Evolutionary conservation across 306 rosid species (phyloP).

Genomic region (Lotus japonicus): DNA sequence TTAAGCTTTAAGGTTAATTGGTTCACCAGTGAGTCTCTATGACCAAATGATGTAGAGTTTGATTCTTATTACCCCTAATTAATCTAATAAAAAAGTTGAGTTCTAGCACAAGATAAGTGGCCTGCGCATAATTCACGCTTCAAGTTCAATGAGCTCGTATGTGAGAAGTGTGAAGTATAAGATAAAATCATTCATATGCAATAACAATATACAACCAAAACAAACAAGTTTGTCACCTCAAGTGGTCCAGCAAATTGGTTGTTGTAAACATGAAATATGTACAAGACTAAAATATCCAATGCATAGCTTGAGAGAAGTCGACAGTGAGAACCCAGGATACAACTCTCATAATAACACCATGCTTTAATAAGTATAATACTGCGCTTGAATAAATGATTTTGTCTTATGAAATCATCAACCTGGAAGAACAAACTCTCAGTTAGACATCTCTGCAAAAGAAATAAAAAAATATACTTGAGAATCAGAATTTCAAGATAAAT

Average conservation of each 20-base stretch:
- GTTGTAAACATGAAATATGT: slow-evolving; percentile 62
- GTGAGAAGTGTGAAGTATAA: too few relatives aligned
- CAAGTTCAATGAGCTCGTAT: too few relatives aligned
- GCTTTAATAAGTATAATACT: slow-evolving; percentile 84
- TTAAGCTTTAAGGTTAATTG: too few relatives aligned
- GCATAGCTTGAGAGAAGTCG: slow-evolving; percentile 86
- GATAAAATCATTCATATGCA: too few relatives aligned
- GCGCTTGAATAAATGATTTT: slow-evolving; percentile 64
- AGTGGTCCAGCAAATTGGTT: slow-evolving; percentile 71
- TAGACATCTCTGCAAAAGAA: not conserved
- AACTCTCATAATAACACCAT: slow-evolving; percentile 92
- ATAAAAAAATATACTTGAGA: not conserved
- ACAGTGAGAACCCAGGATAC: slow-evolving; percentile 76
- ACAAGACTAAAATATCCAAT: slow-evolving; percentile 72
- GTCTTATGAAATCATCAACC: slow-evolving; percentile 57
- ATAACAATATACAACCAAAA: not conserved
- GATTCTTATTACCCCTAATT: not conserved
- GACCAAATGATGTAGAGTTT: not conserved
- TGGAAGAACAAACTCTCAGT: slow-evolving; percentile 27
- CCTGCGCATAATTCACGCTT: too few relatives aligned
- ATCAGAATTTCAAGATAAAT: not conserved
- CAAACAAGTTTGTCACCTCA: slow-evolving; percentile 48
- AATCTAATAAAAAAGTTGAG: too few relatives aligned
- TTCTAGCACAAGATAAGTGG: too few relatives aligned
- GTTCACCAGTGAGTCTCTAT: too few relatives aligned